Evolutionary conservation across 2,329 filamentous ascomycete genomes (phyloP).

Genomic region (Kalmusia sp.): DNA sequence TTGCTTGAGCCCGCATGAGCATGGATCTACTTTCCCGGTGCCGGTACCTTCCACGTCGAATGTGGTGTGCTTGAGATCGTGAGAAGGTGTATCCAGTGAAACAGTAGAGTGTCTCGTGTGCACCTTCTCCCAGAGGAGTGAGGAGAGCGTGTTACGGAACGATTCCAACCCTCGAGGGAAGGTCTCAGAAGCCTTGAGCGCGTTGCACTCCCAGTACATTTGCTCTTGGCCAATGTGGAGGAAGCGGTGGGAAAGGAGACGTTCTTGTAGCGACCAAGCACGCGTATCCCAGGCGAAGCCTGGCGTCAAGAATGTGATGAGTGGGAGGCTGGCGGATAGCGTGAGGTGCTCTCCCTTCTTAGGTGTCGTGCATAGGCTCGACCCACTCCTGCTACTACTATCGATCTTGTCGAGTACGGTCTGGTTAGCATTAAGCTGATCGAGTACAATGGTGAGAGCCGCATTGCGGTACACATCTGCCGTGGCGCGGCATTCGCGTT

Average conservation of each 20-base stretch:
- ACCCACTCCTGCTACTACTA: background rate
- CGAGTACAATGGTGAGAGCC: constrained; percentile 38
- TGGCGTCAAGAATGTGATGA: constrained; percentile 21
- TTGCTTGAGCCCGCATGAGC: background rate
- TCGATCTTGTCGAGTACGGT: background rate
- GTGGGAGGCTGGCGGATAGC: constrained; percentile 19
- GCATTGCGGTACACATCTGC: constrained; percentile 44
- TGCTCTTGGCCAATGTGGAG: constrained; percentile 42
- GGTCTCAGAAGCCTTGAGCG: constrained; percentile 45
- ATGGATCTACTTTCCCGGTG: background rate
- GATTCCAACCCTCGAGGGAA: constrained; percentile 44
- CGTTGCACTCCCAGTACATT: constrained; percentile 48
- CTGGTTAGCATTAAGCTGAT: constrained; percentile 17
- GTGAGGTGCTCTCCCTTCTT: constrained; percentile 11
- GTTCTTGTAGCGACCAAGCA: constrained; percentile 45
- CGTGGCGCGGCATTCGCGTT: constrained; percentile 38
- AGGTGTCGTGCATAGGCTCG: background rate
- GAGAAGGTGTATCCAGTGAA: background rate
- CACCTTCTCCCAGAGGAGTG: constrained; percentile 46
- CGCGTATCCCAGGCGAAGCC: constrained; percentile 45
- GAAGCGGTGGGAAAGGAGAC: constrained; percentile 42
- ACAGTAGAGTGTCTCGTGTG: constrained; percentile 26
- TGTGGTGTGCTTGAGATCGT: background rate
- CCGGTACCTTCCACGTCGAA: background rate
- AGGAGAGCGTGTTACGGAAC: constrained; percentile 39